Base-by-base conservation (phyloP, 352 stramenopile species). In the Pythium insidiosum region DNA sequence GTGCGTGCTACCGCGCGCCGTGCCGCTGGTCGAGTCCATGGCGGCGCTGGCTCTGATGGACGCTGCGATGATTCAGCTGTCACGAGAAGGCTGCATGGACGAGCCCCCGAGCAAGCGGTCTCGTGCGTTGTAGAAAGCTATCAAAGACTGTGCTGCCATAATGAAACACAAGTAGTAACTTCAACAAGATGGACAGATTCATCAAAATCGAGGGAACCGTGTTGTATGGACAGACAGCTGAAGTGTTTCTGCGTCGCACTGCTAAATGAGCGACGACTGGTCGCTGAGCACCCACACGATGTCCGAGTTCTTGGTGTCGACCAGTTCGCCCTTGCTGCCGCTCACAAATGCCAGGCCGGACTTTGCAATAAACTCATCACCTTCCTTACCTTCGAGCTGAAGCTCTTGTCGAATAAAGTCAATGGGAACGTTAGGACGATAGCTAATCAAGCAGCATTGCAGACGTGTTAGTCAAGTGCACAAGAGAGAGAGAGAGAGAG, bases 11-110 rank as follows among this genome's bases (percentile, higher is more conserved):
- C 96, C 96, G 6, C 84, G 96, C 36, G 95, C 94, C 11, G 88
- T 98, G 58, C 96, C 96, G 11, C 97, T 99, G 53, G 94, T 98
- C 15, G 96, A 99, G 67, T 80, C 94, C 12, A 99, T 99, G 96
- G 89, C 98, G 18, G 88, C 96, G 18, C 68, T 99, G 6, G 94
- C 88, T 16, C 75, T 99, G 26, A 85, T 92, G 13, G 96, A 99
- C 68, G 74, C 88, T 5, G 74, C 97, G 1, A 97, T 99, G 91
- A 88, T 96, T 61, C 96, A 99, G 58, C 61, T 96, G 26, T 89
- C 91, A 29, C 96, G 82, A 28, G 74, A 92, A 49, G 73, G 76
- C 39, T 74, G 61, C 45, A 78, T 76, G 47, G 61, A 77, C 33
- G 66, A 84, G 46, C 64, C 58, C 1, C 43, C 60, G 5, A 48